Evolutionary conservation across 345 rosid species (phyloP).

Genomic region (Melaleuca alternifolia): DNA sequence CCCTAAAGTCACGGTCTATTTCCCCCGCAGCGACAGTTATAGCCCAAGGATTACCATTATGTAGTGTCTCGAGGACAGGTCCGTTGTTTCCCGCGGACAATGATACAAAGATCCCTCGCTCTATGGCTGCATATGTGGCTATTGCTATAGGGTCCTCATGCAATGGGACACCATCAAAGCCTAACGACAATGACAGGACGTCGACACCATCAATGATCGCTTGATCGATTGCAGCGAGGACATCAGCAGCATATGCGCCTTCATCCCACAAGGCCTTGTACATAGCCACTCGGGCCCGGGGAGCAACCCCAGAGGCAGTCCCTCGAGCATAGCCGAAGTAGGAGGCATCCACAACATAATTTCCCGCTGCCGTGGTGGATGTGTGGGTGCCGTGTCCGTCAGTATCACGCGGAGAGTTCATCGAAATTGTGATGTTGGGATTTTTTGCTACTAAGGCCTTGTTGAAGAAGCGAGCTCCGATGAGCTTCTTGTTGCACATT

Average conservation of each 20-base stretch:
- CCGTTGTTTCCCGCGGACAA: slow-evolving; percentile 15
- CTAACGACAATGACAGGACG: slow-evolving; percentile 35
- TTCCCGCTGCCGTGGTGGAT: slow-evolving; percentile 39
- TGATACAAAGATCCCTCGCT: slow-evolving; percentile 32
- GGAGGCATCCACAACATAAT: slow-evolving; percentile 12
- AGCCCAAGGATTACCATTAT: slow-evolving; percentile 30
- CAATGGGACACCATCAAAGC: slow-evolving; percentile 15
- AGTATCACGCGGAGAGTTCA: slow-evolving; percentile 35
- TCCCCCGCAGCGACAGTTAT: slow-evolving; percentile 27
- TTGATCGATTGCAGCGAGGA: slow-evolving; percentile 15
- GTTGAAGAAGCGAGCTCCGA: slow-evolving; percentile 38
- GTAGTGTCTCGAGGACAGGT: background rate
- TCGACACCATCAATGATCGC: slow-evolving; percentile 42
- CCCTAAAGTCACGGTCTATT: slow-evolving; percentile 23
- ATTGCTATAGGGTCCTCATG: slow-evolving; percentile 37
- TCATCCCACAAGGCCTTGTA: slow-evolving; percentile 25
- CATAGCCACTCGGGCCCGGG: slow-evolving; percentile 33
- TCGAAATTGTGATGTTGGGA: slow-evolving; percentile 17
- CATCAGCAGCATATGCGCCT: background rate
- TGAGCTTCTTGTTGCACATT: slow-evolving; percentile 43
- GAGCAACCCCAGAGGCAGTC: slow-evolving; percentile 33
- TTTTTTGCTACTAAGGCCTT: slow-evolving; percentile 21
- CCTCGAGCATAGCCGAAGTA: slow-evolving; percentile 43
- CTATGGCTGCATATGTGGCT: slow-evolving; percentile 37
- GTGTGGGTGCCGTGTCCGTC: slow-evolving; percentile 49